Percentiles rank a stretch among this genome's conserved stretches.
Conservation (phyloP, 2,329 filamentous ascomycete genomes). For the Alternaria longipes region DNA sequence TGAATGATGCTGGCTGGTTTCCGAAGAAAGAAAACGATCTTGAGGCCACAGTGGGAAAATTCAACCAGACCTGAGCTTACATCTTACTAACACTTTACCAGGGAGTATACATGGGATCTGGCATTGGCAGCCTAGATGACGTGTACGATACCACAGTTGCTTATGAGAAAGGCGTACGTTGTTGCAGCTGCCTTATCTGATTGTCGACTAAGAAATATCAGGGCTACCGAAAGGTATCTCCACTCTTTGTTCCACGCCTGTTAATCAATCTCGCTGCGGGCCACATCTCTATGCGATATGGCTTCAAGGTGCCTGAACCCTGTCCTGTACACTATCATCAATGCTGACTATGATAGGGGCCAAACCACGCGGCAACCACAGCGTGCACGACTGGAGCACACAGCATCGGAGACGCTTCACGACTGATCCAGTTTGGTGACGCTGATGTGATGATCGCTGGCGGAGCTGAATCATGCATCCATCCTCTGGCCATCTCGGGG, state of each 20-base stretch:
- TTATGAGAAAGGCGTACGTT: slow-evolving; percentile 74
- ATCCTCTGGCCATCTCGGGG: slow-evolving; percentile 90
- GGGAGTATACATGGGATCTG: slow-evolving; percentile 93
- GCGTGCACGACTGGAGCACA: slow-evolving; percentile 97
- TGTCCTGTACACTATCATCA: too few species aligned
- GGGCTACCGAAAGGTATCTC: slow-evolving; percentile 94
- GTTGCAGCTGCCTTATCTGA: too few species aligned
- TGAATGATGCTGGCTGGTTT: slow-evolving; percentile 82
- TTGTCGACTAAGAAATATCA: slow-evolving; percentile 49
- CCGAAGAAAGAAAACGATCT: slow-evolving; percentile 68
- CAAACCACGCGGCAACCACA: slow-evolving; percentile 91
- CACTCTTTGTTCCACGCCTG: slow-evolving; percentile 89
- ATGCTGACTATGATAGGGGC: slow-evolving; percentile 64
- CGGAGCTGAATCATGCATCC: slow-evolving; percentile 93
- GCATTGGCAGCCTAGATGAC: slow-evolving; percentile 93
- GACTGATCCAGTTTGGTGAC: slow-evolving; percentile 90
- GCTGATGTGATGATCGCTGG: slow-evolving; percentile 97
- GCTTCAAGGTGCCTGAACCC: slow-evolving; percentile 66
- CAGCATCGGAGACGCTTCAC: slow-evolving; percentile 91
- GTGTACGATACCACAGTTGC: slow-evolving; percentile 84
- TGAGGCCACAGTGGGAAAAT: slow-evolving; percentile 69
- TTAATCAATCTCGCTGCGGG: slow-evolving; percentile 95
- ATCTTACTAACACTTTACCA: slow-evolving; percentile 35
- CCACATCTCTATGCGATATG: slow-evolving; percentile 91
- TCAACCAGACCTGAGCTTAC: background rate